phyloP scores from a whole-genome alignment of 805 yeast genomes.

The Saccharomyces mikatae region DNA sequence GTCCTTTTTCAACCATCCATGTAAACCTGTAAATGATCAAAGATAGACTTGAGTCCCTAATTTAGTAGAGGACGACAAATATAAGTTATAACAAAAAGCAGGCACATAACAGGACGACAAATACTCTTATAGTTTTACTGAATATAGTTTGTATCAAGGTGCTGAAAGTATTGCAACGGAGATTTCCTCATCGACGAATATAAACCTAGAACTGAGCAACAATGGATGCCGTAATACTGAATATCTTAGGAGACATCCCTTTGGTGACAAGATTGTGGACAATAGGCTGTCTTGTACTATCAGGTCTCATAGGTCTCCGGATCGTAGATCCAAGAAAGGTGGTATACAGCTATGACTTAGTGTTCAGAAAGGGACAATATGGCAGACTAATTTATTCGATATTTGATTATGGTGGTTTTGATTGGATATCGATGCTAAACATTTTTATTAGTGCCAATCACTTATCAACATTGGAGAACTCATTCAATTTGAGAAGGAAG shows the following conservation, averaged over 20 bases:
- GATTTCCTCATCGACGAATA: background rate
- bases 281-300: slow-evolving; percentile 30
- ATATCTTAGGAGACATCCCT: slow-evolving; percentile 30
- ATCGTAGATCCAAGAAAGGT: slow-evolving; percentile 27
- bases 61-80: background rate
- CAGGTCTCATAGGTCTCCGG: slow-evolving; percentile 31
- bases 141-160: background rate
- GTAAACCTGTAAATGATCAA: background rate
- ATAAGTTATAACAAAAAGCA: background rate
- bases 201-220: background rate
- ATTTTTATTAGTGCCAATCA: slow-evolving; percentile 18
- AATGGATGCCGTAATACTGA: slow-evolving; percentile 26
- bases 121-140: background rate
- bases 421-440: slow-evolving; percentile 17
- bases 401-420: slow-evolving; percentile 32
- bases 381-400: slow-evolving; percentile 34
- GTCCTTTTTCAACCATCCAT: background rate
- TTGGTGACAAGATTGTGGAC: slow-evolving; percentile 36
- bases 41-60: background rate
- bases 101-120: background rate
- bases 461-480: slow-evolving; percentile 22
- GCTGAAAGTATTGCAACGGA: background rate
- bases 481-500: slow-evolving; percentile 17
- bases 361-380: slow-evolving; percentile 33
- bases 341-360: slow-evolving; percentile 32